Conservation (phyloP, 495 filamentous ascomycete genomes). For the Hypoxylon intermedium region DNA sequence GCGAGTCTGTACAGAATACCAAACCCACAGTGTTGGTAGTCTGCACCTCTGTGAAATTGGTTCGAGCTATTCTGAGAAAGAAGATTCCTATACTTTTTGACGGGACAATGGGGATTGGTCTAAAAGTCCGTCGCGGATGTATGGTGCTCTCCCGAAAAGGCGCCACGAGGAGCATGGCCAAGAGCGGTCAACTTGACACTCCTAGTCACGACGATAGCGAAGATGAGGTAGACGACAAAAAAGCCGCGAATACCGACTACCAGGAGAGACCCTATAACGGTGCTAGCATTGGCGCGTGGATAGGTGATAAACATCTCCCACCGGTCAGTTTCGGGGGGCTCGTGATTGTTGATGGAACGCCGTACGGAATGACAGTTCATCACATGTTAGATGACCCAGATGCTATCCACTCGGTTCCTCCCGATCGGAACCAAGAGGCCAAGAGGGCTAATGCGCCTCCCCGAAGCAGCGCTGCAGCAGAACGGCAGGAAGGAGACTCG, state of each 20-base stretch:
- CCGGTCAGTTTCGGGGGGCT: conserved; percentile 90
- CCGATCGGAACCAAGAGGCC: conserved; percentile 39
- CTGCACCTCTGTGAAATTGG: conserved; percentile 74
- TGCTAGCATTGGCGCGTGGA: conserved; percentile 90
- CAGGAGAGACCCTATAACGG: conserved; percentile 82
- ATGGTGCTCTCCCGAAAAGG: conserved; percentile 69
- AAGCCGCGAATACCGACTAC: conserved; percentile 65
- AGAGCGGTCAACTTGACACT: conserved; percentile 12
- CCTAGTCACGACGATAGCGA: conserved; percentile 10
- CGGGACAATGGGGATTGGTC: conserved; percentile 61
- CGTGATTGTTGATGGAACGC: conserved; percentile 79
- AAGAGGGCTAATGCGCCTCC: conserved; percentile 35
- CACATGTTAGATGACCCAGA: conserved; percentile 90
- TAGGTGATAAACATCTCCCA: conserved; percentile 81
- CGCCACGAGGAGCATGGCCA: conserved; percentile 47
- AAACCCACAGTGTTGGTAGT: conserved; percentile 79
- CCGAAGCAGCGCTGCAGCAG: conserved; percentile 44
- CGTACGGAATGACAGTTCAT: conserved; percentile 93
- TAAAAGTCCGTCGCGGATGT: conserved; percentile 73
- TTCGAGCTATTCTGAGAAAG: conserved; percentile 73
- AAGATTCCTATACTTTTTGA: conserved; percentile 65
- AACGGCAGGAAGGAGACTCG: conserved; percentile 40
- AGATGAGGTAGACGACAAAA: conserved; percentile 42
- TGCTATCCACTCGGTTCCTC: conserved; percentile 53
- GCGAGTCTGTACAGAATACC: conserved; percentile 68